These are phyloP conservation scores for Clavispora fructus DNA, from an alignment of 805 yeast species.

Conservation along the genomic window DNA sequence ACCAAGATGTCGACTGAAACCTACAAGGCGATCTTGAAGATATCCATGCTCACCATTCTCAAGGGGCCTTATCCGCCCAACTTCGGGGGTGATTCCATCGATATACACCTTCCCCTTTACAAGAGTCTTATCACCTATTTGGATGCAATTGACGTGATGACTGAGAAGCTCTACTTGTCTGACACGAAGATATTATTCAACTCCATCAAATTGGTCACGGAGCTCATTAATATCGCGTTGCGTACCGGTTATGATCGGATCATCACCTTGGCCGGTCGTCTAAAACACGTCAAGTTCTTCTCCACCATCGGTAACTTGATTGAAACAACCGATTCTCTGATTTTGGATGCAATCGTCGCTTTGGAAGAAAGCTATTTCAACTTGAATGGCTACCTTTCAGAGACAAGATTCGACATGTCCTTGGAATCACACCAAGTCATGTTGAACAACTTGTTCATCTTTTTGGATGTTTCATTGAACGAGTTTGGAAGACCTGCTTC, in stretches of 20 bases:
- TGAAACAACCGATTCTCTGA: slow-evolving; percentile 32
- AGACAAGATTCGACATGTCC: slow-evolving; percentile 32
- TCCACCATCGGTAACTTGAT: slow-evolving; percentile 36
- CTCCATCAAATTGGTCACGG: slow-evolving; percentile 42
- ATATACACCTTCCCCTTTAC: slow-evolving; percentile 31
- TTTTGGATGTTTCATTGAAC: slow-evolving; percentile 35
- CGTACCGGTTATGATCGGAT: slow-evolving; percentile 39
- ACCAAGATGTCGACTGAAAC: slow-evolving; percentile 41
- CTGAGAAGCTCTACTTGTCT: slow-evolving; percentile 37
- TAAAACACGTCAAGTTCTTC: slow-evolving; percentile 45
- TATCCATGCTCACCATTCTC: slow-evolving; percentile 36
- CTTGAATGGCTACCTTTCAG: slow-evolving; percentile 32
- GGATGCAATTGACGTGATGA: slow-evolving; percentile 38
- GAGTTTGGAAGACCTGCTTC: slow-evolving; percentile 40
- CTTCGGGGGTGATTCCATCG: slow-evolving; percentile 25
- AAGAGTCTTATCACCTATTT: slow-evolving; percentile 33
- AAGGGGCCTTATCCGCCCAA: slow-evolving; percentile 39
- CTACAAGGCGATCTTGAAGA: slow-evolving; percentile 41
- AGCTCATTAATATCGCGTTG: slow-evolving; percentile 38
- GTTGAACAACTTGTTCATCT: slow-evolving; percentile 34
- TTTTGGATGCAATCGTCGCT: slow-evolving; percentile 24
- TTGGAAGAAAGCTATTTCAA: slow-evolving; percentile 31
- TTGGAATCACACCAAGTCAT: slow-evolving; percentile 36
- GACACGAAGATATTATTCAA: slow-evolving; percentile 41
- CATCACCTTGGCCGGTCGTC: slow-evolving; percentile 40